These are phyloP conservation scores for Sphagnum fallax DNA, from an alignment of 228 moss, liverwort and hornwort genomes.

Conservation along the genomic window DNA sequence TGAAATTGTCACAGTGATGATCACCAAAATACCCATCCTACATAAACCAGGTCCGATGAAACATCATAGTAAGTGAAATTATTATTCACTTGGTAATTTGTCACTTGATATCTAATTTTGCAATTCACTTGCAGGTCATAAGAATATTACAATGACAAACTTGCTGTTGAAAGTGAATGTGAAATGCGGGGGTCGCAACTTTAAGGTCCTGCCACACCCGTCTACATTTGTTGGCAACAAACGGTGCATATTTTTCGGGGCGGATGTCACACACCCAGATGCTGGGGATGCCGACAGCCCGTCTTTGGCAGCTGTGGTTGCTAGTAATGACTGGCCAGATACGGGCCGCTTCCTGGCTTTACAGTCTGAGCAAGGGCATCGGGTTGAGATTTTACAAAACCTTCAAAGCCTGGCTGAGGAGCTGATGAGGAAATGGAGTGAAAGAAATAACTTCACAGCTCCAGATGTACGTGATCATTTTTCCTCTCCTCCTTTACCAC, in stretches of 20 bases:
- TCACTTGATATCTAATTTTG: too few relatives aligned
- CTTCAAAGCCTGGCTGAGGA: slow-evolving; percentile 22
- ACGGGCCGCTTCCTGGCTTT: slow-evolving; percentile 21
- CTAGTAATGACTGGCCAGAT: slow-evolving; percentile 30
- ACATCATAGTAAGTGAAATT: too few relatives aligned
- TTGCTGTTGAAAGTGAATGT: slow-evolving; percentile 43
- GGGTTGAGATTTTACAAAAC: slow-evolving; percentile 14
- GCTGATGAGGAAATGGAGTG: slow-evolving; percentile 28
- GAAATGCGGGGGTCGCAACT: slow-evolving; percentile 34
- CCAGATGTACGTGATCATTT: slow-evolving; percentile 18
- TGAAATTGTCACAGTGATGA: too few relatives aligned
- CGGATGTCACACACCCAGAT: slow-evolving; percentile 21
- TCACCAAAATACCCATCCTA: too few relatives aligned
- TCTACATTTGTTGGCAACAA: too few relatives aligned
- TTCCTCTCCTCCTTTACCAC: not conserved
- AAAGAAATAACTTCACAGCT: slow-evolving; percentile 18
- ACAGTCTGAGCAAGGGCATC: slow-evolving; percentile 13
- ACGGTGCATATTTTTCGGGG: slow-evolving; percentile 24
- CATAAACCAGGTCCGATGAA: too few relatives aligned
- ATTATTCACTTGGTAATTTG: too few relatives aligned
- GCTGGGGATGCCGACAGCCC: slow-evolving; percentile 10
- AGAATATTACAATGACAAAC: slow-evolving; percentile 10
- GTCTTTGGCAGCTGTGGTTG: slow-evolving; percentile 34
- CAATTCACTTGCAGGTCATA: too few relatives aligned
- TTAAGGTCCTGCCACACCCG: slow-evolving; percentile 2